A percentile compares a stretch with the other conserved stretches of the same genome.
Conservation (phyloP, 345 rosid species). For the Corchorus capsularis region DNA sequence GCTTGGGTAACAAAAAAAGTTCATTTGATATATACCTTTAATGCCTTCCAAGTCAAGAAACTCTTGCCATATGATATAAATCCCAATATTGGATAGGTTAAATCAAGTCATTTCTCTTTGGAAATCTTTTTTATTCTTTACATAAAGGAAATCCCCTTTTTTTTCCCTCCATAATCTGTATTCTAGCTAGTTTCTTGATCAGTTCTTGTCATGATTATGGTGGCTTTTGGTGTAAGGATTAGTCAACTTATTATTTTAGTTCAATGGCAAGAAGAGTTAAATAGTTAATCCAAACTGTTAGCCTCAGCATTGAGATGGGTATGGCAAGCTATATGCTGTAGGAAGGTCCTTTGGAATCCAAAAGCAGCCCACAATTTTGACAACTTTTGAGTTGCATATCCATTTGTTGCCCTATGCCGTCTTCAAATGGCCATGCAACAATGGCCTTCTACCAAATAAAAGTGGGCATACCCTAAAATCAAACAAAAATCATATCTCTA, state of each 20-base stretch:
- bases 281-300: too few relatives aligned
- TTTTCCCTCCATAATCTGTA: too few relatives aligned
- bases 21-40: not conserved
- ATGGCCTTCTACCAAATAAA: not conserved
- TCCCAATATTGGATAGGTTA: too few relatives aligned
- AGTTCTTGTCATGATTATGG: not conserved
- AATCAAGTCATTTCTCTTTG: too few relatives aligned
- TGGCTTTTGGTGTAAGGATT: not conserved
- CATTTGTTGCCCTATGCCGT: not conserved
- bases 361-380: not conserved
- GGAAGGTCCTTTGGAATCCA: not conserved
- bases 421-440: conserved; percentile 2
- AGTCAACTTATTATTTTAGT: not conserved
- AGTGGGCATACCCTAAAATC: conserved; percentile 8
- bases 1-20: not conserved
- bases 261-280: not conserved
- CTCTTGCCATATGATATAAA: too few relatives aligned
- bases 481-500: not conserved
- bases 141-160: too few relatives aligned
- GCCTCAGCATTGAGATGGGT: not conserved
- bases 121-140: too few relatives aligned
- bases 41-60: too few relatives aligned
- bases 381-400: conserved; percentile 3
- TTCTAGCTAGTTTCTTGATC: too few relatives aligned
- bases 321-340: not conserved